Conservation (phyloP, 208 protist species). For the Phytomonas sp. region DNA sequence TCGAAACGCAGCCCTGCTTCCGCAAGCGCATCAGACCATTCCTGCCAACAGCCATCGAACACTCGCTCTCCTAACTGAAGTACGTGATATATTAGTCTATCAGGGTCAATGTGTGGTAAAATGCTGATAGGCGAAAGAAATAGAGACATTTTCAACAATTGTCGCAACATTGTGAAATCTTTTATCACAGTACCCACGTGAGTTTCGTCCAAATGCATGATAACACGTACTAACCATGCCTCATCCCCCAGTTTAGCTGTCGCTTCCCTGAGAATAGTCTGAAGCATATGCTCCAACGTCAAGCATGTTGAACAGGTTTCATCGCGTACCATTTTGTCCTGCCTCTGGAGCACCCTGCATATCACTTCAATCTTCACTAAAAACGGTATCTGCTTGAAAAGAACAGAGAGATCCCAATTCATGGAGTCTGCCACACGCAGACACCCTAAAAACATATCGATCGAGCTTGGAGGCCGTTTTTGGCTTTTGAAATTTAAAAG, state of each 20-base stretch:
- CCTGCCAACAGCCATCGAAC: not conserved
- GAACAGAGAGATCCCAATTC: not conserved
- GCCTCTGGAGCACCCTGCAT: not conserved
- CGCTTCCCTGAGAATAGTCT: not conserved
- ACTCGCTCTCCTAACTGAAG: not conserved
- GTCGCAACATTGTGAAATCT: not conserved
- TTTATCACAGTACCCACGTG: not conserved
- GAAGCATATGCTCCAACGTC: not conserved
- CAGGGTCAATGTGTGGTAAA: not conserved
- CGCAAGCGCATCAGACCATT: not conserved
- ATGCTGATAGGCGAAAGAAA: not conserved
- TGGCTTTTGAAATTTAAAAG: not conserved
- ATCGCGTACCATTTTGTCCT: not conserved
- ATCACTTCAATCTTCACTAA: not conserved
- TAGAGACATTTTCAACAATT: not conserved
- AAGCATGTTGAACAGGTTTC: not conserved
- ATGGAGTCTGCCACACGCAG: not conserved
- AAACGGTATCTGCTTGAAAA: not conserved
- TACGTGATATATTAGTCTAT: not conserved
- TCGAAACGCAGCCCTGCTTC: not conserved
- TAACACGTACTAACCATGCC: not conserved
- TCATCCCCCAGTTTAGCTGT: not conserved
- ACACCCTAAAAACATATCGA: conserved; percentile 1
- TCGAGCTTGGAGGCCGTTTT: not conserved
- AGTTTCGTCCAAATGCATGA: not conserved